Evolutionary conservation across 2,329 filamentous ascomycete species (phyloP), one percentile per base, ranked within the genome.

Genomic region (Arthroderma sp.): DNA sequence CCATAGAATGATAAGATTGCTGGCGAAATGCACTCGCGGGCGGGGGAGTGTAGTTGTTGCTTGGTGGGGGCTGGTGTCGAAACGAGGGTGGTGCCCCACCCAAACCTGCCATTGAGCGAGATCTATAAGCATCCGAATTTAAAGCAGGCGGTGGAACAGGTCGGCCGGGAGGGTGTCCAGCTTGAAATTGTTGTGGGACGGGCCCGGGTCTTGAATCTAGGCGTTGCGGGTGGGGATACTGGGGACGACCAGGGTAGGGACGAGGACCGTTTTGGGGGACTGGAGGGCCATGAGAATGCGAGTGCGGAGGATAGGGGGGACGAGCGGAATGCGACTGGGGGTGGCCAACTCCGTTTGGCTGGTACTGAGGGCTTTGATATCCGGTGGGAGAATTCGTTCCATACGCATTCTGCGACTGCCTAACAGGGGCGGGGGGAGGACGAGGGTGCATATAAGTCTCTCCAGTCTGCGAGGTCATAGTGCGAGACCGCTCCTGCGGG

Each of bases 91-190:
- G 44, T 6, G 40, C 38, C 4, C 86, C 78, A 43, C 82, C 74
- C 52, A 76, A 74, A 50, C 80, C 80, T 33, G 86, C 89, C 59
- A 98, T 79, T 31, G 89, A 96, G 56, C 94, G 86, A n/a, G 91
- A 93, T 48, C 91, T 79, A 66, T 87, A 93, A 4, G 82, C 73
- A 63, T 96, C 89, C 32, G 78, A 80, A 60, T 91, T 91, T 65
- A 93, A 65, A 38, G 86, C 85, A 40, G 84, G 80, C 9, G 79
- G 73, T 15, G 75, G 74, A 55, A 74, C 74, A 46, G 72, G 70
- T 49, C 78, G 75, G 56, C 68, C 66, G 29, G 73, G 71, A 15
- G 71, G 65, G 36, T 73, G 74, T 48, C 83, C 78, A 52, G 75
- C 77, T 43, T 78, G 73, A 55, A 82, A 56, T 62, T 68, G 48